Conservation (phyloP, 2,329 filamentous ascomycete genomes). For the Botrytis medusae region DNA sequence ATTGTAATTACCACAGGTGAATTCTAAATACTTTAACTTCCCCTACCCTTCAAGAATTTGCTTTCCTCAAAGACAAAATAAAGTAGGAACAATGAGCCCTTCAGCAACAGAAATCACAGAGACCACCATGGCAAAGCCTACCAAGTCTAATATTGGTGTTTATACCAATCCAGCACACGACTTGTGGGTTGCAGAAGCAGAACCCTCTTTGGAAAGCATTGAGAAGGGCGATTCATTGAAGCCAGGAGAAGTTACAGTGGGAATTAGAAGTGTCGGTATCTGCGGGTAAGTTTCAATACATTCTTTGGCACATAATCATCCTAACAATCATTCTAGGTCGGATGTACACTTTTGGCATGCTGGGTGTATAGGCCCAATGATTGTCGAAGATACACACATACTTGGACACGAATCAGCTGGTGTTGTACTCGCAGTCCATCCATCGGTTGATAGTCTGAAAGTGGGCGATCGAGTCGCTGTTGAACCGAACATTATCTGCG, state of each 20-base stretch:
- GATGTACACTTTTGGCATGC: constrained; percentile 98
- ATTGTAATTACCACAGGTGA: constrained; percentile 12
- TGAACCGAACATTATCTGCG: constrained; percentile 92
- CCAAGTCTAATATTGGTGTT: constrained; percentile 90
- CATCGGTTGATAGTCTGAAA: constrained; percentile 74
- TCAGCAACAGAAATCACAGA: constrained; percentile 33
- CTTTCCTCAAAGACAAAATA: background rate
- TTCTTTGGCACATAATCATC: background rate
- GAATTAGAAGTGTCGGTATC: constrained; percentile 91
- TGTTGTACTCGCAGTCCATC: constrained; percentile 76
- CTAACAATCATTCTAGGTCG: constrained; percentile 54
- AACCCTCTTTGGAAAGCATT: constrained; percentile 74
- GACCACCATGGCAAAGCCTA: constrained; percentile 35
- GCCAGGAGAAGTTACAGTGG: constrained; percentile 81
- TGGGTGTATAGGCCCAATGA: constrained; percentile 94
- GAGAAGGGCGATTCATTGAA: constrained; percentile 66
- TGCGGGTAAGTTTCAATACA: constrained; percentile 66
- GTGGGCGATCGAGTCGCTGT: constrained; percentile 89
- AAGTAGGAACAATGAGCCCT: constrained; percentile 29
- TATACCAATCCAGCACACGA: constrained; percentile 94
- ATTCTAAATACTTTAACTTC: constrained; percentile 1
- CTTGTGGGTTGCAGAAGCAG: constrained; percentile 80
- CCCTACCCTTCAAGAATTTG: background rate
- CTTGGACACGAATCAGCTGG: constrained; percentile 93
- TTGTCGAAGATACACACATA: constrained; percentile 84